A percentile compares a stretch with the other conserved stretches of the same genome.
phyloP scores from a whole-genome alignment of 768 basidiomycete species.

The Podaxis sp. region DNA sequence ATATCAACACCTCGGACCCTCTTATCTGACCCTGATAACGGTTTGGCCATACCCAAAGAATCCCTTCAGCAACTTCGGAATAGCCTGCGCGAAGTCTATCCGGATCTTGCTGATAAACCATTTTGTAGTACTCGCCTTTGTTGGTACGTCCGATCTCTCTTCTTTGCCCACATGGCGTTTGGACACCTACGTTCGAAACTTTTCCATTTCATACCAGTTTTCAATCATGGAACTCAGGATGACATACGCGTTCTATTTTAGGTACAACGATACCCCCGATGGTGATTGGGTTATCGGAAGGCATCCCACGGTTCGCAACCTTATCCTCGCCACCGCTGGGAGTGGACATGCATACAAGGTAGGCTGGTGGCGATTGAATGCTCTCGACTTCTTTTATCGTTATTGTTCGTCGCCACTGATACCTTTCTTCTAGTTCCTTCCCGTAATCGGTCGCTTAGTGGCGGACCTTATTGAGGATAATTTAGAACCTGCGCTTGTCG shows the following conservation, averaged over 20 bases:
- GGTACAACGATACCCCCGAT: conserved; percentile 89
- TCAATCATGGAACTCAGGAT: not conserved
- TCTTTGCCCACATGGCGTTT: not conserved
- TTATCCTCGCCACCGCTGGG: conserved; percentile 85
- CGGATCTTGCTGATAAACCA: conserved; percentile 71
- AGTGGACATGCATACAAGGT: conserved; percentile 91
- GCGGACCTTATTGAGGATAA: conserved; percentile 69
- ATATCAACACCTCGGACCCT: conserved; percentile 82
- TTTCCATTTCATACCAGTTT: not conserved
- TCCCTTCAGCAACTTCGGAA: conserved; percentile 51
- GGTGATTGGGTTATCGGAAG: conserved; percentile 88
- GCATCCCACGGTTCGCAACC: conserved; percentile 51
- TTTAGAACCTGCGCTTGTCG: conserved; percentile 47
- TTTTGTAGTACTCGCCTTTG: conserved; percentile 79
- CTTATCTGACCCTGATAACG: conserved; percentile 55
- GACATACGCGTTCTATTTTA: conserved; percentile 26
- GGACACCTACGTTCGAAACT: not conserved
- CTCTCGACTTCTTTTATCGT: conserved; percentile 7
- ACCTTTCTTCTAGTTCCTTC: conserved; percentile 66
- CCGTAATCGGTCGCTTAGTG: conserved; percentile 77
- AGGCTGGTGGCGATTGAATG: conserved; percentile 6
- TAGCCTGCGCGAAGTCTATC: conserved; percentile 62
- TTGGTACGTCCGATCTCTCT: conserved; percentile 56
- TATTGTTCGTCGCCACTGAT: not conserved
- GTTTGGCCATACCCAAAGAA: conserved; percentile 63